Evolutionary conservation across 2,329 filamentous ascomycete species (phyloP), one percentile per base, ranked within the genome.

Genomic region (Colletotrichum neosansevieriae): DNA sequence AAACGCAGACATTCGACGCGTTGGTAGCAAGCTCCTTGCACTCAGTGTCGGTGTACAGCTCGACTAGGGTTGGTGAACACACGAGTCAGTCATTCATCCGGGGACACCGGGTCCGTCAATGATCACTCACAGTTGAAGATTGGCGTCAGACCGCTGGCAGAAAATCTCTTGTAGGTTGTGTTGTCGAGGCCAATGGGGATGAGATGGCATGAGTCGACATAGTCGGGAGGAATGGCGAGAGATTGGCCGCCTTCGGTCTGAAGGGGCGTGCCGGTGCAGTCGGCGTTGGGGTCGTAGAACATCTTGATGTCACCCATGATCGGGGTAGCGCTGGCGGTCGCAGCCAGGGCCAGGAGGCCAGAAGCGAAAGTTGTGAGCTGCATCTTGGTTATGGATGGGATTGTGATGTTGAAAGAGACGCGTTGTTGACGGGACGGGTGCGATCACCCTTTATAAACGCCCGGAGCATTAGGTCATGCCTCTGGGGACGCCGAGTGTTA

Each of bases 281-380:
- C 1, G 34, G 65, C 34, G 10, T 38, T 24, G 9, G 61, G 7
- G 19, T 65, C 47, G 65, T 59, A 65, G 54, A 59, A 68, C 54
- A 68, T 65, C 13, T 65, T 68, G 65, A 68, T 60, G 40, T 3
- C 54, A 34, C 65, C 65, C 21, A 68, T 56, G 54, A 65, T 49
- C 3, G 65, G 34, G 21, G 54, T 12, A 32, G 65, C 65, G 15
- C 15, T 44, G 45, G 61, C 54, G 29, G 61, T 44, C 5, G 54
- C 47, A 17, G 65, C 54, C 24, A 68, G 24, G 24, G 65, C 61
- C 61, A 65, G 3, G 6, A 68, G 42, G 49, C 45, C 54, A 53
- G 54, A 40, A 21, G 57, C 9, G 40, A 61, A 11, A 4, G 42
- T 67, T 12, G 54, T 50, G 54, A 60, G 9, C 49, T 64, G 61